Conservation (phyloP, 106 monocot genomes). For the Allium cepa region DNA sequence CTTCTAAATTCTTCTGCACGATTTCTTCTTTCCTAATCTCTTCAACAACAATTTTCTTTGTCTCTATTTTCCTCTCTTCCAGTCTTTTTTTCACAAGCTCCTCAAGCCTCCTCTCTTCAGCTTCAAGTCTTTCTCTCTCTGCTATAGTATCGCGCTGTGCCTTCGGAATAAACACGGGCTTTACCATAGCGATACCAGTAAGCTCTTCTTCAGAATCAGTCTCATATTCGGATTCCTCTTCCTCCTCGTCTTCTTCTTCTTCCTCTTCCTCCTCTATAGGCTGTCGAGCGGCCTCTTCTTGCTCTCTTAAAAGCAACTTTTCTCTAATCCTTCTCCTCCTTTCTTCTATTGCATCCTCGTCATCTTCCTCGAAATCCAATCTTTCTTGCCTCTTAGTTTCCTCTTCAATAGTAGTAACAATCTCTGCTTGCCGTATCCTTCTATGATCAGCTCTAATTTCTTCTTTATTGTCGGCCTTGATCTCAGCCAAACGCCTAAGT, state of each 20-base stretch:
- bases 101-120: slow-evolving; percentile 70
- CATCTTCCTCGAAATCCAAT: slow-evolving; percentile 52
- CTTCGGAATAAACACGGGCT: slow-evolving; percentile 86
- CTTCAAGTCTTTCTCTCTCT: slow-evolving; percentile 84
- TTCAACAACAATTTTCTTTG: slow-evolving; percentile 88
- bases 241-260: slow-evolving; percentile 53
- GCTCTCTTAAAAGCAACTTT: slow-evolving; percentile 43
- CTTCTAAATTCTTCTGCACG: slow-evolving; percentile 79
- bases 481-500: slow-evolving; percentile 73
- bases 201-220: slow-evolving; percentile 94
- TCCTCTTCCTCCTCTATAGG: slow-evolving; percentile 53
- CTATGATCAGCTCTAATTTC: slow-evolving; percentile 75
- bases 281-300: slow-evolving; percentile 39
- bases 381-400: slow-evolving; percentile 30
- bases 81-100: slow-evolving; percentile 67
- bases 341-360: slow-evolving; percentile 66
- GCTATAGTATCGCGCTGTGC: slow-evolving; percentile 85
- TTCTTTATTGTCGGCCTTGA: slow-evolving; percentile 52
- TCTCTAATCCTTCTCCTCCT: slow-evolving; percentile 48
- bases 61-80: slow-evolving; percentile 76
- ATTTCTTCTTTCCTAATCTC: slow-evolving; percentile 86
- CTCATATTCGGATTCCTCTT: slow-evolving; percentile 76
- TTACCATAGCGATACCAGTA: slow-evolving; percentile 73
- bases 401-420: slow-evolving; percentile 69
- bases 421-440: slow-evolving; percentile 87